Evolutionary conservation across 768 basidiomycete species (phyloP).

Genomic region (Mycena venus): DNA sequence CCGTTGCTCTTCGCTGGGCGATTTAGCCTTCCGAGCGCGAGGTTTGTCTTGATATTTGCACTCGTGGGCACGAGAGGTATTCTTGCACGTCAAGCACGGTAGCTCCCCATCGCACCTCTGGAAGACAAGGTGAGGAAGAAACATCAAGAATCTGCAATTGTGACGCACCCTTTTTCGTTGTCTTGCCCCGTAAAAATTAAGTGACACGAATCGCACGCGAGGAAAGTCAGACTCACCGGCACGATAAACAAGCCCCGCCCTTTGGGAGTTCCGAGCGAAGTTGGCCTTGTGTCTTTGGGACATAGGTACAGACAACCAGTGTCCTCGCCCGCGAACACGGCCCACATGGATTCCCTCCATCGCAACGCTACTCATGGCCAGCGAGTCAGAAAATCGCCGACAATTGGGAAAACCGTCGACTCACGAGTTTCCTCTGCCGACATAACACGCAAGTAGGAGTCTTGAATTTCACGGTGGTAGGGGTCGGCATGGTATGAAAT

Average conservation of each 20-base stretch:
- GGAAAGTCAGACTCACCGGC: conserved; percentile 5
- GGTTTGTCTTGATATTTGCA: conserved; percentile 17
- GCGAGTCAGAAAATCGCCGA: background rate
- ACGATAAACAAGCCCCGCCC: conserved; percentile 23
- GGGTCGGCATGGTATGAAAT: background rate
- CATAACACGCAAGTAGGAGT: conserved; percentile 26
- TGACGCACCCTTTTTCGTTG: conserved; percentile 26
- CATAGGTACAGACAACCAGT: conserved; percentile 19
- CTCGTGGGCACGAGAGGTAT: background rate
- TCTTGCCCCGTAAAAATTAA: background rate
- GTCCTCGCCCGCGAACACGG: conserved; percentile 23
- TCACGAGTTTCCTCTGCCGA: conserved; percentile 25
- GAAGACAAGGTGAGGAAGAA: background rate
- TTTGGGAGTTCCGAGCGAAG: conserved; percentile 30
- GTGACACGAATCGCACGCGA: no score
- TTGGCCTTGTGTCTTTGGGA: conserved; percentile 22
- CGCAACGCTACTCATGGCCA: conserved; percentile 29
- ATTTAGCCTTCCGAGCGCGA: background rate
- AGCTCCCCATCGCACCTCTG: conserved; percentile 26
- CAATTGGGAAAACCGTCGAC: background rate
- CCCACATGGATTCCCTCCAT: conserved; percentile 23
- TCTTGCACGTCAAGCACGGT: conserved; percentile 19
- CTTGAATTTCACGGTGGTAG: conserved; percentile 22
- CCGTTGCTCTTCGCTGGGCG: background rate
- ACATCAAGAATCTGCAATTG: background rate